Conservation (phyloP, 768 basidiomycete genomes). For the Tricholoma matsutake region DNA sequence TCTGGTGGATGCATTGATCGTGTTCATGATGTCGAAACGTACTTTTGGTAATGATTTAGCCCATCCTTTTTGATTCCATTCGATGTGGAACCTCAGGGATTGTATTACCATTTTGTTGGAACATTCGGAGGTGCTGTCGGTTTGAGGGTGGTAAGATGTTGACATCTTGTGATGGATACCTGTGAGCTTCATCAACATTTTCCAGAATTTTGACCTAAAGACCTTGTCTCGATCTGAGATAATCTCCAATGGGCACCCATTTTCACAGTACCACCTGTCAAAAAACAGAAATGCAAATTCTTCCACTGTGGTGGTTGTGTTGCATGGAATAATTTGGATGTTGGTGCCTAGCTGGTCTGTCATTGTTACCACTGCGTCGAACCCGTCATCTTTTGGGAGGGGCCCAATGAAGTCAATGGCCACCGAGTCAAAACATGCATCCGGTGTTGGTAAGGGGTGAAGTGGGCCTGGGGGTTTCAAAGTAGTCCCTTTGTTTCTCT, state of each 20-base stretch:
- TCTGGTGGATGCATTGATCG: slow-evolving; percentile 21
- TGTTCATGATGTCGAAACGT: slow-evolving; percentile 15
- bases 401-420: too few species aligned
- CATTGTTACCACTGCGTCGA: slow-evolving; percentile 20
- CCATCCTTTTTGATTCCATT: slow-evolving; percentile 25
- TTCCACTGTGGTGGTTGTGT: too few species aligned
- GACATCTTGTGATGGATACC: too few species aligned
- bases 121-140: not conserved
- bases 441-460: not conserved
- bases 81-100: not conserved
- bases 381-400: too few species aligned
- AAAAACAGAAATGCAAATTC: too few species aligned
- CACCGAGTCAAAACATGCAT: too few species aligned
- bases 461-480: not conserved
- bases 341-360: too few species aligned
- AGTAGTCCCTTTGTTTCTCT: not conserved
- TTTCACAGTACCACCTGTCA: too few species aligned
- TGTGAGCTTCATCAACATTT: too few species aligned
- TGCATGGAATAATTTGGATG: slow-evolving; percentile 2
- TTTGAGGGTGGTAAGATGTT: not conserved
- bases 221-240: too few species aligned
- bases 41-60: slow-evolving; percentile 16
- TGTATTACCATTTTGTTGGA: not conserved
- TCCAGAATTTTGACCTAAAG: too few species aligned
- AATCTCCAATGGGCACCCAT: too few species aligned